phyloP scores from a whole-genome alignment of 1,284 basidiomycete genomes.

The Trametes sp. region DNA sequence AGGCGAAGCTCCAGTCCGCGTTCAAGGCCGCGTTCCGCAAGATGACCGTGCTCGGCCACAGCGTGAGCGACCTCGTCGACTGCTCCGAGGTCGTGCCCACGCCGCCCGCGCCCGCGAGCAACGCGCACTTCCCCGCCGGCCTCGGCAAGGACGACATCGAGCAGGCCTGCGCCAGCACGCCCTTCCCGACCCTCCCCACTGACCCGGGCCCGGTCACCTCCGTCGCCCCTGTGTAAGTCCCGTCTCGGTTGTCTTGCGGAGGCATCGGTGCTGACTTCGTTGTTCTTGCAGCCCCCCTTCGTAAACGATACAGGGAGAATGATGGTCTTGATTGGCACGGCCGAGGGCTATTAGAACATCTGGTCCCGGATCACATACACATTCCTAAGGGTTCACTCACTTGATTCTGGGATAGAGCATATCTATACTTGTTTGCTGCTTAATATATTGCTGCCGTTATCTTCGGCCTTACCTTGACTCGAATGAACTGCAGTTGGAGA shows the following conservation, averaged over 20 bases:
- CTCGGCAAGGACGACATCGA: slow-evolving; percentile 23
- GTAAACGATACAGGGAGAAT: background rate
- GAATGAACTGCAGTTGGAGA: background rate
- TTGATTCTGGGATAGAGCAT: background rate
- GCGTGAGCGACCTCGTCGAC: slow-evolving; percentile 30
- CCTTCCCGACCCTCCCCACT: slow-evolving; percentile 30
- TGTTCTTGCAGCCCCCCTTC: slow-evolving; percentile 13
- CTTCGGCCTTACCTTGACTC: background rate
- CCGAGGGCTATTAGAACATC: background rate
- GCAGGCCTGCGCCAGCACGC: slow-evolving; percentile 27
- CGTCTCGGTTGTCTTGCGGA: no score
- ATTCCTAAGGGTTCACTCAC: background rate
- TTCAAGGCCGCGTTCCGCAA: slow-evolving; percentile 41
- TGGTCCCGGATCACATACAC: background rate
- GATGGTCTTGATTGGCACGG: background rate
- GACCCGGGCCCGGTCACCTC: slow-evolving; percentile 31
- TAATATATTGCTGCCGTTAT: background rate
- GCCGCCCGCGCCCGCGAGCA: slow-evolving; percentile 18
- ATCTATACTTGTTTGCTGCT: background rate
- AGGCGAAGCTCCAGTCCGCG: slow-evolving; percentile 32
- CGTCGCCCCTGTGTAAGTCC: slow-evolving; percentile 25
- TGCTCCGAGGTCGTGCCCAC: slow-evolving; percentile 33
- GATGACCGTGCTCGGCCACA: slow-evolving; percentile 40
- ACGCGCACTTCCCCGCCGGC: slow-evolving; percentile 28
- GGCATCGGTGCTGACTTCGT: background rate